phyloP scores from a whole-genome alignment of 768 basidiomycete genomes.

The Chiua virens region DNA sequence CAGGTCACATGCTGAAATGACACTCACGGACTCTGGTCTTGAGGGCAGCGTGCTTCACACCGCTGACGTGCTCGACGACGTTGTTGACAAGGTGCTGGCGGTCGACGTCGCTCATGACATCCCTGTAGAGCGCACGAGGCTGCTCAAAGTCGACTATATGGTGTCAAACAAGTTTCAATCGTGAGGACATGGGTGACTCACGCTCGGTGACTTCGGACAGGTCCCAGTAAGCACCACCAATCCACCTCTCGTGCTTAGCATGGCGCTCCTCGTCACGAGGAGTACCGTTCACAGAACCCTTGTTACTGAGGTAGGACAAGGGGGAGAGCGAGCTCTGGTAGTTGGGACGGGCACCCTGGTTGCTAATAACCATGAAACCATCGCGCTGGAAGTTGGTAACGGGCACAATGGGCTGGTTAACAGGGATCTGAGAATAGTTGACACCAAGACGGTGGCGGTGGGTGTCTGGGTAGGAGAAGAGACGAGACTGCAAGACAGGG shows the following conservation, averaged over 20 bases:
- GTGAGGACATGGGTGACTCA: slow-evolving; percentile 38
- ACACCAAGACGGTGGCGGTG: slow-evolving; percentile 80
- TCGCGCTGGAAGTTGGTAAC: slow-evolving; percentile 93
- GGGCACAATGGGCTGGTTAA: slow-evolving; percentile 75
- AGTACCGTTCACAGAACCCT: slow-evolving; percentile 44
- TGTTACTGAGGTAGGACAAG: slow-evolving; percentile 57
- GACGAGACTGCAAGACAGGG: slow-evolving; percentile 90
- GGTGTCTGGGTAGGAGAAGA: slow-evolving; percentile 93
- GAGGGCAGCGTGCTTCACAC: slow-evolving; percentile 59
- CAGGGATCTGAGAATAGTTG: slow-evolving; percentile 86
- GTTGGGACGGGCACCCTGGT: slow-evolving; percentile 84
- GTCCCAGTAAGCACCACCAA: slow-evolving; percentile 67
- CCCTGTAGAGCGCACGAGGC: slow-evolving; percentile 66
- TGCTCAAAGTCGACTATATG: slow-evolving; percentile 79
- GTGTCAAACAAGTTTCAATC: background rate
- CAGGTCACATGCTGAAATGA: background rate
- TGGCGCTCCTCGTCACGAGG: slow-evolving; percentile 39
- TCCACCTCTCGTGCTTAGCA: slow-evolving; percentile 69
- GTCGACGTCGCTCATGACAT: slow-evolving; percentile 64
- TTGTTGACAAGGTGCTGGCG: slow-evolving; percentile 66
- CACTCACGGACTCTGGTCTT: slow-evolving; percentile 66
- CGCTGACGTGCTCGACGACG: slow-evolving; percentile 59
- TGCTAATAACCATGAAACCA: slow-evolving; percentile 64
- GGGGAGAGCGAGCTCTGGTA: slow-evolving; percentile 80
- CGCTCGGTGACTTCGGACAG: slow-evolving; percentile 78